Evolutionary conservation across 108 stramenopile genomes (phyloP), one percentile per base, ranked within the genome.

Genomic region (Schizochytrium sp.): DNA sequence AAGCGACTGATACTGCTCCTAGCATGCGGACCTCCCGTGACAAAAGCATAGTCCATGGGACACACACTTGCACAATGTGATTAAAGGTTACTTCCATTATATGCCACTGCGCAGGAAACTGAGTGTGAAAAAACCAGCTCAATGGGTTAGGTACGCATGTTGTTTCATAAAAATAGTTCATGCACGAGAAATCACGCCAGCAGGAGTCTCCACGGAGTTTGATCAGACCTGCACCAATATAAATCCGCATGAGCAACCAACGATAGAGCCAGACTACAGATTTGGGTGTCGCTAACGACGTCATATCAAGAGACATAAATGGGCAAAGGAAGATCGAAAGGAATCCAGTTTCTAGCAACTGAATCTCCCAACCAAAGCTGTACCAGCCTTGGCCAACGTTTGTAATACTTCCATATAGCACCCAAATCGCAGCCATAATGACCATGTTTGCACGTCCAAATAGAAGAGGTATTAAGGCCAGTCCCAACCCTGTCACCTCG

Each of bases 321-420:
- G 94, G 94, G 61, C 95, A 95, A 5, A 96, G 91, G 88, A 96
- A 96, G 72, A 95, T 95, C 42, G 95, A 88, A 15, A 96, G 88
- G 87, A 96, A 96, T 2, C 95, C 96, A 13, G 95, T 95, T 76
- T 95, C 96, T 4, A 96, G 87, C 2, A 96, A 87, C 89, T 96
- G 96, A 57, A 89, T 89, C 93, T 96, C 96, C 96, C 95, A 96
- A 17, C 96, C 96, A 87, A 95, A 96, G 57, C 90, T 72, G 73
- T 96, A 96, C 17, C 83, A 93, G 2, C 91, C 93, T 56, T 91
- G 93, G 4, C 95, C 95, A 41, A 94, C 89, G 10, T 95, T 96
- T 17, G 96, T 94, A 46, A 96, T 89, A 10, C 92, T 92, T 58
- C 94, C 93, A 89, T 96, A 94, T 45, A 95, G 90, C 10, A 94